Percentiles rank a stretch among this genome's conserved stretches.
These are phyloP conservation scores for Naganishia kalamii DNA, from an alignment of 768 basidiomycete genomes.

Conservation along the genomic window DNA sequence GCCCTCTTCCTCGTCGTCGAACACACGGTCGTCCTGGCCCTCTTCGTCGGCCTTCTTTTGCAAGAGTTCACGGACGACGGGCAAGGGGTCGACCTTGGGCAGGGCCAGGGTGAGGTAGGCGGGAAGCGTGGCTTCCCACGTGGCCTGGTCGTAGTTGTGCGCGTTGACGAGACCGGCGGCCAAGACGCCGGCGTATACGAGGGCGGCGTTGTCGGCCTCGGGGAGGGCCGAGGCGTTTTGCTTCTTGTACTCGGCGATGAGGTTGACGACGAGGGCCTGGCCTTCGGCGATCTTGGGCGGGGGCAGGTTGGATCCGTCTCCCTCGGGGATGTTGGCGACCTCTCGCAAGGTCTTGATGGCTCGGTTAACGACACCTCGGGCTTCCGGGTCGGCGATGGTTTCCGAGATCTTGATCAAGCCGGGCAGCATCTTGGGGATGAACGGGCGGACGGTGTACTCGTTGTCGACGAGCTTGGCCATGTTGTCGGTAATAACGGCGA, in stretches of 20 bases:
- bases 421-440: slow-evolving; percentile 90
- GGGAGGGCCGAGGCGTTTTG: slow-evolving; percentile 57
- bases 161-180: slow-evolving; percentile 78
- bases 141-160: slow-evolving; percentile 83
- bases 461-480: slow-evolving; percentile 98
- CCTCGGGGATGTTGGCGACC: slow-evolving; percentile 78
- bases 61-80: slow-evolving; percentile 74
- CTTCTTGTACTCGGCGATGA: slow-evolving; percentile 81
- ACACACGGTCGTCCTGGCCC: slow-evolving; percentile 56
- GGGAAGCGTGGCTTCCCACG: slow-evolving; percentile 71
- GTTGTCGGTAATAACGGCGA: slow-evolving; percentile 95
- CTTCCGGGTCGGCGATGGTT: slow-evolving; percentile 95
- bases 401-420: slow-evolving; percentile 92
- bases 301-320: slow-evolving; percentile 86
- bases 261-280: slow-evolving; percentile 58
- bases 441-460: slow-evolving; percentile 86
- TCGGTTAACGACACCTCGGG: slow-evolving; percentile 80
- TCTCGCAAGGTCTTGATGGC: slow-evolving; percentile 94
- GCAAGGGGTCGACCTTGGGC: slow-evolving; percentile 59
- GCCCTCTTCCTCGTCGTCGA: slow-evolving; percentile 91
- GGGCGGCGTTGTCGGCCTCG: slow-evolving; percentile 55
- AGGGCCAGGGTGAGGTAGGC: slow-evolving; percentile 67
- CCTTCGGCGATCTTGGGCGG: slow-evolving; percentile 72
- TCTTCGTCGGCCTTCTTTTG: slow-evolving; percentile 80
- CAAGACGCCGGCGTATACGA: slow-evolving; percentile 68